These are phyloP conservation scores for Trametes maxima DNA, from an alignment of 768 basidiomycete species.

Conservation along the genomic window DNA sequence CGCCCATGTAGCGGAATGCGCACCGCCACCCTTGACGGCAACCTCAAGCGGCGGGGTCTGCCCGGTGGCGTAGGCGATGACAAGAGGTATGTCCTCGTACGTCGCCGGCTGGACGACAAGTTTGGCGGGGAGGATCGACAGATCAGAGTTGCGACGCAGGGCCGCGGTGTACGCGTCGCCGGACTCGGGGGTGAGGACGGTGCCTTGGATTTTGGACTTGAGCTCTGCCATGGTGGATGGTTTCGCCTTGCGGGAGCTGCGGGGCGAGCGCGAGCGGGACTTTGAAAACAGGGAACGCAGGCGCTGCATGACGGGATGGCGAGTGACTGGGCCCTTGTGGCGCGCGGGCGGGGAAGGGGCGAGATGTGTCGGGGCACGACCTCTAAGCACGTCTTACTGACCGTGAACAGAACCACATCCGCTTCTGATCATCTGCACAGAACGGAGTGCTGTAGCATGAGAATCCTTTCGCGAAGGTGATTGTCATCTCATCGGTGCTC, in stretches of 20 bases:
- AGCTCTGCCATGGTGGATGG: constrained; percentile 14
- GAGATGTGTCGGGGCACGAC: neutral
- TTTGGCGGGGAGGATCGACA: constrained; percentile 22
- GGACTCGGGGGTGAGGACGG: constrained; percentile 17
- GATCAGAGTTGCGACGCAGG: constrained; percentile 24
- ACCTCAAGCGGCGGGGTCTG: constrained; percentile 26
- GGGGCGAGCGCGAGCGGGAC: neutral
- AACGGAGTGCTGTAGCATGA: neutral
- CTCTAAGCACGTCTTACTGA: neutral
- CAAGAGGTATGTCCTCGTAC: constrained; percentile 22
- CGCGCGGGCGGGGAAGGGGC: neutral
- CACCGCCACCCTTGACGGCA: constrained; percentile 36
- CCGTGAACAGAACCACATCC: neutral
- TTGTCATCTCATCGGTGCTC: too few relatives aligned
- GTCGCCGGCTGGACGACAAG: constrained; percentile 22
- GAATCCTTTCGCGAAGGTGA: too few relatives aligned
- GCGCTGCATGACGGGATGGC: neutral
- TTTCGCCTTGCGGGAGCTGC: neutral
- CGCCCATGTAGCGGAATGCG: constrained; percentile 34
- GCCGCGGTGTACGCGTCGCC: constrained; percentile 25
- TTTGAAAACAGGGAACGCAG: constrained; percentile 6
- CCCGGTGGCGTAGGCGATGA: constrained; percentile 19
- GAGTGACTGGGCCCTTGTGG: neutral
- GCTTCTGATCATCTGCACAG: neutral
- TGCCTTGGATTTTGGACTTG: constrained; percentile 15